A percentile compares a stretch with the other conserved stretches of the same genome.
Evolutionary conservation across 306 rosid species (phyloP).

Genomic region (Dicorynia guianensis): DNA sequence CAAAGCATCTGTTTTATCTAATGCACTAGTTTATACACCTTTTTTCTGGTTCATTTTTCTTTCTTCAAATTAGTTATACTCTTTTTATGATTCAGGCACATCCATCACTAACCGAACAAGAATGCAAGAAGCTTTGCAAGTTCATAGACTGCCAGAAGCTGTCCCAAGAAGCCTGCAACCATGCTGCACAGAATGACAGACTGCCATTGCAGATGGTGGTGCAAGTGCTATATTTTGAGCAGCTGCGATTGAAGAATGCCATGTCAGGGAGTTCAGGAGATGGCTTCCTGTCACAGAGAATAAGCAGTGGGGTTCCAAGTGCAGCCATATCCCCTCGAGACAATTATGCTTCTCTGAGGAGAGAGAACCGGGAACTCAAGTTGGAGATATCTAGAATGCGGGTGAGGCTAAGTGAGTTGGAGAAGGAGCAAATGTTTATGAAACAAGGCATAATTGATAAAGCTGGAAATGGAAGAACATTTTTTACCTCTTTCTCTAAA

Average conservation of each 20-base stretch:
- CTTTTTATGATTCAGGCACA: constrained; percentile 63
- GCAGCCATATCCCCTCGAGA: constrained; percentile 93
- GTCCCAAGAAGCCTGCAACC: constrained; percentile 92
- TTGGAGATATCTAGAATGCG: constrained; percentile 87
- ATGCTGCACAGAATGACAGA: constrained; percentile 85
- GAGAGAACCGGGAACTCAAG: constrained; percentile 89
- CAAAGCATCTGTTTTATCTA: constrained; percentile 1
- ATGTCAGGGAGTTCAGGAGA: constrained; percentile 72
- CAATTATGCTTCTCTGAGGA: constrained; percentile 81
- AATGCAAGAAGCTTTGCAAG: constrained; percentile 80
- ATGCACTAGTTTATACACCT: not conserved
- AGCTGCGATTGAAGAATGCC: constrained; percentile 76
- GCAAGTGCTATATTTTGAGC: constrained; percentile 83
- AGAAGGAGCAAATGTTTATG: constrained; percentile 85
- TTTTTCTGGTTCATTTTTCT: constrained; percentile 10
- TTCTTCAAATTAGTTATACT: not conserved
- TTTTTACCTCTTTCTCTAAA: constrained; percentile 77
- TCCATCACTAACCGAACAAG: constrained; percentile 69
- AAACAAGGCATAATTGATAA: constrained; percentile 84
- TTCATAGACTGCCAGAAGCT: constrained; percentile 83
- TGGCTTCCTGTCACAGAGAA: constrained; percentile 67
- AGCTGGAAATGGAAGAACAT: constrained; percentile 70
- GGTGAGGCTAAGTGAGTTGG: constrained; percentile 89
- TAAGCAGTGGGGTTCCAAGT: constrained; percentile 82
- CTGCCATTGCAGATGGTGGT: constrained; percentile 83